Evolutionary conservation across 768 basidiomycete species (phyloP).

Genomic region (Lactarius trivialis): DNA sequence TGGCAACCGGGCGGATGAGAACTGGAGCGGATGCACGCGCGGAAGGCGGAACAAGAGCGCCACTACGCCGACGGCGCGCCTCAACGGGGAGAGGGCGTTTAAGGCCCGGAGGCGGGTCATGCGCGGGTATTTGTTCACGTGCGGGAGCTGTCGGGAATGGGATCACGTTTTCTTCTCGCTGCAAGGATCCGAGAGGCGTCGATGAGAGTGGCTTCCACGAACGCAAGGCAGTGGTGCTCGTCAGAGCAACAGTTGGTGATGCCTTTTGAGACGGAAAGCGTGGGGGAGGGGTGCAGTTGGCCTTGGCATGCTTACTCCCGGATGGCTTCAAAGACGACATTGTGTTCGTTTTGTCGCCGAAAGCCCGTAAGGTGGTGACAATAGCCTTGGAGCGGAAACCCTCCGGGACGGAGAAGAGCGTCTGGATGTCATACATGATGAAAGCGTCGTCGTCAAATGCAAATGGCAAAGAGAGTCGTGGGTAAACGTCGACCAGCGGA

Average conservation of each 20-base stretch:
- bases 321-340: slow-evolving; percentile 6
- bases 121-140: background rate
- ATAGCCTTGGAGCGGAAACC: slow-evolving; percentile 12
- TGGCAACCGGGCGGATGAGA: slow-evolving; percentile 12
- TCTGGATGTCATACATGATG: slow-evolving; percentile 16
- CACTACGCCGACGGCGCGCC: slow-evolving; percentile 13
- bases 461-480: slow-evolving; percentile 7
- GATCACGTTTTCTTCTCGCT: slow-evolving; percentile 6
- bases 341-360: slow-evolving; percentile 16
- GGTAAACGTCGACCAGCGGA: slow-evolving; percentile 11
- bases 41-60: slow-evolving; percentile 14
- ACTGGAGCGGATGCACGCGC: background rate
- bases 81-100: slow-evolving; percentile 17
- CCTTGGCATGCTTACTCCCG: background rate
- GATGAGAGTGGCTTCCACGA: slow-evolving; percentile 8
- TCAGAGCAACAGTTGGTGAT: slow-evolving; percentile 19
- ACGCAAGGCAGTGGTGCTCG: slow-evolving; percentile 15
- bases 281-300: background rate
- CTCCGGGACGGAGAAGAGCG: slow-evolving; percentile 11
- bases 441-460: slow-evolving; percentile 2
- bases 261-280: slow-evolving; percentile 19
- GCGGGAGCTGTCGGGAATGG: slow-evolving; percentile 7
- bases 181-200: background rate
- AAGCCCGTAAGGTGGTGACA: slow-evolving; percentile 12
- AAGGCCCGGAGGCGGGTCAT: slow-evolving; percentile 6